These are phyloP conservation scores for Colletotrichum cuscutae DNA, from an alignment of 2,329 filamentous ascomycete genomes.

Conservation along the genomic window DNA sequence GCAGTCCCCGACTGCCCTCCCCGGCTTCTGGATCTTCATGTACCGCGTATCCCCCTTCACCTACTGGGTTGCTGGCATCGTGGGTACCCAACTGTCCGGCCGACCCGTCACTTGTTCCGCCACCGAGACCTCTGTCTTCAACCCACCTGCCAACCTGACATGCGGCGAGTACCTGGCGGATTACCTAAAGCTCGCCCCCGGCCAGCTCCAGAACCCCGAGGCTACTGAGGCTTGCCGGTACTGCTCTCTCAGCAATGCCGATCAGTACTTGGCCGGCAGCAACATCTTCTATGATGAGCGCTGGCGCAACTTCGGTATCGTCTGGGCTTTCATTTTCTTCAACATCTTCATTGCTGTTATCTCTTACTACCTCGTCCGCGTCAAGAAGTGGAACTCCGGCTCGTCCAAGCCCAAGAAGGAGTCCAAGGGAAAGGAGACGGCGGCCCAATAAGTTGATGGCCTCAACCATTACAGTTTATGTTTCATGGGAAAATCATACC, in stretches of 20 bases:
- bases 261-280: conserved; percentile 64
- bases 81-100: conserved; percentile 71
- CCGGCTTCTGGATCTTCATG: conserved; percentile 84
- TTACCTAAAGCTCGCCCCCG: conserved; percentile 61
- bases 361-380: conserved; percentile 66
- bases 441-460: background rate
- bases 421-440: conserved; percentile 14
- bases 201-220: conserved; percentile 70
- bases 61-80: conserved; percentile 75
- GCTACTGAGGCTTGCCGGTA: conserved; percentile 71
- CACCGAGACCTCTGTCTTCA: conserved; percentile 71
- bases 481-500: background rate
- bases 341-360: conserved; percentile 68
- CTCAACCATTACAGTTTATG: background rate
- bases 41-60: conserved; percentile 75
- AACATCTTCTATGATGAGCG: conserved; percentile 62
- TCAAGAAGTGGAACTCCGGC: conserved; percentile 30
- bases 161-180: conserved; percentile 72
- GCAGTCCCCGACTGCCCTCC: conserved; percentile 66
- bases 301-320: conserved; percentile 77
- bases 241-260: conserved; percentile 71
- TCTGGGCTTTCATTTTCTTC: conserved; percentile 74
- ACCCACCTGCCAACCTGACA: conserved; percentile 69
- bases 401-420: conserved; percentile 22
- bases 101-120: conserved; percentile 62